These are phyloP conservation scores for Torulaspora maleeae DNA, from an alignment of 805 yeast species.

Conservation along the genomic window DNA sequence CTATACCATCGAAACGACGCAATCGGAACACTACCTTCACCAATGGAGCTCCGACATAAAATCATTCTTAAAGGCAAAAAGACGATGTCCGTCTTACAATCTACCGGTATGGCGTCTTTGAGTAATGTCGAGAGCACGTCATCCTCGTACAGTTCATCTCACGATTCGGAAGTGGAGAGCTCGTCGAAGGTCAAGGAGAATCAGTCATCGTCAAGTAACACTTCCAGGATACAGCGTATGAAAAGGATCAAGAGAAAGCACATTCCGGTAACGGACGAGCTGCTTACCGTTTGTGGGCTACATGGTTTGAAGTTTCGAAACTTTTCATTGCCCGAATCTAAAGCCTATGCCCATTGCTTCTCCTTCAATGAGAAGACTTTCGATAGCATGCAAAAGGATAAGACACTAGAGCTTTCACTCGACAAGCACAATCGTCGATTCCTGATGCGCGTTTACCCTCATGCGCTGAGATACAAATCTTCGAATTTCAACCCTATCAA, in stretches of 20 bases:
- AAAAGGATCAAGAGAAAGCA: conserved; percentile 34
- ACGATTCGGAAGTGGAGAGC: conserved; percentile 30
- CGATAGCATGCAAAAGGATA: conserved; percentile 59
- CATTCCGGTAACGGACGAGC: conserved; percentile 21
- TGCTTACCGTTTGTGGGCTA: conserved; percentile 34
- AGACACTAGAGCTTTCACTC: conserved; percentile 49
- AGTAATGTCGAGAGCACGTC: conserved; percentile 19
- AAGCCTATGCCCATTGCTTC: conserved; percentile 74
- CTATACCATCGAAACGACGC: conserved; percentile 38
- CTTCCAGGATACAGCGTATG: conserved; percentile 19
- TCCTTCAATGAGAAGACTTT: conserved; percentile 76
- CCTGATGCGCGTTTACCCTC: conserved; percentile 84
- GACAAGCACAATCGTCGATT: conserved; percentile 72
- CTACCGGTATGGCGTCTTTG: conserved; percentile 10
- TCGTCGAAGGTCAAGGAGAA: conserved; percentile 8
- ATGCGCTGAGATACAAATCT: conserved; percentile 68
- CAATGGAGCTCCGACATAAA: conserved; percentile 62
- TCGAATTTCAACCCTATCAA: conserved; percentile 74
- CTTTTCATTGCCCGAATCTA: conserved; percentile 82
- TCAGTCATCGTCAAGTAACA: conserved; percentile 5
- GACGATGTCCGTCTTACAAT: conserved; percentile 24
- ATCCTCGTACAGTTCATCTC: conserved; percentile 36
- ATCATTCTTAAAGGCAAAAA: conserved; percentile 77
- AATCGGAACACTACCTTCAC: conserved; percentile 55
- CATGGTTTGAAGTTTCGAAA: conserved; percentile 75